A percentile compares a stretch with the other conserved stretches of the same genome.
Conservation (phyloP, 257 asterid genomes). For the Misopates orontium region DNA sequence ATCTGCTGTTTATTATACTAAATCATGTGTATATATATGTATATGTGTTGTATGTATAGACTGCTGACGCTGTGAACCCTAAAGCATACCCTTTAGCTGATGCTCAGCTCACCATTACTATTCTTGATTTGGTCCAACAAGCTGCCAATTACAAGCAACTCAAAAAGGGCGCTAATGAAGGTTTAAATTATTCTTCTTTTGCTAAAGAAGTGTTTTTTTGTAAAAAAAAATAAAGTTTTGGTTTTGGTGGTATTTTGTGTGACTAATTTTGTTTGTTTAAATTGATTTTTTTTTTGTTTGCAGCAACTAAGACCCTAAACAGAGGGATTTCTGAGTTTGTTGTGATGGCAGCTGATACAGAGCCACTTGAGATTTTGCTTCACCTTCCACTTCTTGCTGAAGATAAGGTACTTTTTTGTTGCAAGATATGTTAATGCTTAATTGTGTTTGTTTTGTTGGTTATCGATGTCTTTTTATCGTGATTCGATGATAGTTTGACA, state of each 20-base stretch:
- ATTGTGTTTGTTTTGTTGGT: not conserved
- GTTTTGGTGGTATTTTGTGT: not conserved
- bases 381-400: slow-evolving; percentile 96
- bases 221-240: too few relatives aligned
- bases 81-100: slow-evolving; percentile 92
- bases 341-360: slow-evolving; percentile 93
- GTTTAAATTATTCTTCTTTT: slow-evolving; percentile 23
- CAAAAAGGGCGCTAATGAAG: slow-evolving; percentile 97
- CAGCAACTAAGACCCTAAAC: slow-evolving; percentile 94
- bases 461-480: not conserved
- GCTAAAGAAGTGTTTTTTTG: too few relatives aligned
- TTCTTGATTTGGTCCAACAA: slow-evolving; percentile 83
- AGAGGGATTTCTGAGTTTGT: slow-evolving; percentile 89
- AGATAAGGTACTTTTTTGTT: slow-evolving; percentile 60
- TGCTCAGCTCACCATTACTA: slow-evolving; percentile 73
- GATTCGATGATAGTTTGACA: too few relatives aligned
- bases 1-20: not conserved
- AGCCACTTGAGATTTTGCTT: slow-evolving; percentile 93
- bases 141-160: slow-evolving; percentile 93
- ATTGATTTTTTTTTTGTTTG: not conserved
- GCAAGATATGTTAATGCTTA: slow-evolving; percentile 62
- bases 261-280: not conserved
- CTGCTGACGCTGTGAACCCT: slow-evolving; percentile 80
- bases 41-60: slow-evolving; percentile 34
- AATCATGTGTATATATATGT: not conserved